Evolutionary conservation across 2,329 filamentous ascomycete genomes (phyloP), one percentile per base, ranked within the genome.

Genomic region (Arthrobotrys megalospora): DNA sequence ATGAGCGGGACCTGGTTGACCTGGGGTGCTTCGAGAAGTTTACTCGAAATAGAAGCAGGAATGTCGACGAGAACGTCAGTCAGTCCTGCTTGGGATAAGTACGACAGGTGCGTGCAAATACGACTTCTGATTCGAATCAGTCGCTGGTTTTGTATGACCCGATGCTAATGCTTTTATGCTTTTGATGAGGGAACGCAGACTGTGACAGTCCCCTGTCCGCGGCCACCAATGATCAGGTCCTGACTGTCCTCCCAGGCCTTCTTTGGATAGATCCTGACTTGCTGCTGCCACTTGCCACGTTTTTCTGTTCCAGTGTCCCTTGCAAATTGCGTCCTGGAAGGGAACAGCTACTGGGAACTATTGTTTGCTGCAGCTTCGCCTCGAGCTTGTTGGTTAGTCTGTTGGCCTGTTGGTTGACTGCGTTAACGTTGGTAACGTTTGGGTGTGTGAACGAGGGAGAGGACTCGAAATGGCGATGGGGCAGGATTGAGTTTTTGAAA

Each of bases 191-290:
- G 58, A 60, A 66, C 36, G 55, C 69, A 66, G 45, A 60, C 72
- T 76, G 72, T 69, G 72, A 76, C 72, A 76, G 41, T 65, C 65
- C 72, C 72, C 72, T 76, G 72, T 50, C 48, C n/a, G 72, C 47
- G 36, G 55, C 65, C 72, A 76, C 72, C 72, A 76, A 76, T 76
- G 28, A 60, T 63, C 72, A 32, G 47, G 58, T 43, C 38, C 64
- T 52, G 53, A 65, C 55, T 62, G 63, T 76, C 63, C 43, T 68
- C 24, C 71, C 64, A 68, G 65, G 65, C 72, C 58, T 70, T 76
- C 58, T 58, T 63, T 72, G 63, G 68, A 52, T 48, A 72, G 68
- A 72, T 72, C 68, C 68, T 67, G 48, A 53, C 24, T 63, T 62
- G 16, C 41, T 65, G 43, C 62, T 76, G 71, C 71, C 64, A 69